phyloP scores from a whole-genome alignment of 2,329 filamentous ascomycete genomes.

The Sporothrix curviconia region DNA sequence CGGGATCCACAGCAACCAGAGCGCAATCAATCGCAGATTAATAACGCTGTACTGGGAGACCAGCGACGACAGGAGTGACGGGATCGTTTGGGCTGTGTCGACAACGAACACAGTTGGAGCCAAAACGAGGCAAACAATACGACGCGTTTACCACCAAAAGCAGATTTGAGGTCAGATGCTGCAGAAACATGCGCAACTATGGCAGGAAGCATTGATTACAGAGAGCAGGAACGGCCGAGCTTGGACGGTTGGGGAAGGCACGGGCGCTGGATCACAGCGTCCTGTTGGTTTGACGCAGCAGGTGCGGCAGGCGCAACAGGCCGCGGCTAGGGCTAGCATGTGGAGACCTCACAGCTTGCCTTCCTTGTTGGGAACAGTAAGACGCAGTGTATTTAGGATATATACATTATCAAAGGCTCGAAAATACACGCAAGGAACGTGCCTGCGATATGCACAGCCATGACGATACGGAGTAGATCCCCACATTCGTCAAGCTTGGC shows the following conservation, averaged over 20 bases:
- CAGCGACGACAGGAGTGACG: background rate
- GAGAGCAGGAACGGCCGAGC: background rate
- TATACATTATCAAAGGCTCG: no score
- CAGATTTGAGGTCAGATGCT: background rate
- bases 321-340: background rate
- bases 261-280: background rate
- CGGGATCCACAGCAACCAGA: constrained; percentile 14
- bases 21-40: background rate
- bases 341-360: constrained; percentile 4
- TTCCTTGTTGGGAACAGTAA: constrained; percentile 4
- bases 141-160: no score
- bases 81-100: no score
- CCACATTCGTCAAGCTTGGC: no score
- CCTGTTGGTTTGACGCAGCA: background rate
- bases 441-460: background rate
- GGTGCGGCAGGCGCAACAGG: constrained; percentile 4
- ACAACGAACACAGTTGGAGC: background rate
- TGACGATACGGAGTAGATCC: constrained; percentile 3
- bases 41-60: background rate
- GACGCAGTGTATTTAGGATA: background rate
- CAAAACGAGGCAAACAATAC: background rate
- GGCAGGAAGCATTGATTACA: background rate
- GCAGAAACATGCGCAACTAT: background rate
- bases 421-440: no score
- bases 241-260: background rate